A percentile compares a stretch with the other conserved stretches of the same genome.
These are phyloP conservation scores for Solanum chiquidenum DNA, from an alignment of 257 asterid genomes.

Conservation along the genomic window DNA sequence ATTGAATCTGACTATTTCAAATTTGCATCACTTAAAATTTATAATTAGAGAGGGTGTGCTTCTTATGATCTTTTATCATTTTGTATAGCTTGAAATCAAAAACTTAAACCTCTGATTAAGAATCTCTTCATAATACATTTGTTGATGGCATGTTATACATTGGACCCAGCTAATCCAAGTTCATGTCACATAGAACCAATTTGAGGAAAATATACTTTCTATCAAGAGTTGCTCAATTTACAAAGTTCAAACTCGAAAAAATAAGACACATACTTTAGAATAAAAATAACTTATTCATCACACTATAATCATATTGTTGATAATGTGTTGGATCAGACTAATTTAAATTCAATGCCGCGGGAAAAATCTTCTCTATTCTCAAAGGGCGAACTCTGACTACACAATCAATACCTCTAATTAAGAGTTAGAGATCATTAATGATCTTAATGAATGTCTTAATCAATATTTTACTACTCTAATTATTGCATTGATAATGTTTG, in stretches of 20 bases:
- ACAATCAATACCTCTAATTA: not conserved
- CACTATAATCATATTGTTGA: not conserved
- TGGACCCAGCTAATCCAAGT: not conserved
- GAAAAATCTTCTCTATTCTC: not conserved
- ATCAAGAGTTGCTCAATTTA: too few species aligned
- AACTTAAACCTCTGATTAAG: not conserved
- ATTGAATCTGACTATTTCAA: not conserved
- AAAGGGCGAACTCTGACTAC: fast-evolving
- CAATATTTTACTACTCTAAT: not conserved
- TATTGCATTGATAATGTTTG: constrained; percentile 22
- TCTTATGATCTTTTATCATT: not conserved
- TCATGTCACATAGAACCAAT: too few species aligned
- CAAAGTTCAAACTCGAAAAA: too few species aligned
- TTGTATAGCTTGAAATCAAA: not conserved
- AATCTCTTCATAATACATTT: not conserved
- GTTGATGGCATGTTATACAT: not conserved
- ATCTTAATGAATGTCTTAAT: not conserved
- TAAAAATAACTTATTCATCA: not conserved
- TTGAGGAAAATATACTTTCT: too few species aligned
- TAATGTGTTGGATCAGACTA: not conserved
- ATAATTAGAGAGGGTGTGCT: not conserved
- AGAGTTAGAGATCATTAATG: not conserved
- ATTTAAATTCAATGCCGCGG: not conserved
- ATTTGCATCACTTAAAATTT: not conserved
- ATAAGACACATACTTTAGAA: not conserved